Evolutionary conservation across 108 stramenopile species (phyloP), one percentile per base, ranked within the genome.

Genomic region (Nannochloropsis salina): DNA sequence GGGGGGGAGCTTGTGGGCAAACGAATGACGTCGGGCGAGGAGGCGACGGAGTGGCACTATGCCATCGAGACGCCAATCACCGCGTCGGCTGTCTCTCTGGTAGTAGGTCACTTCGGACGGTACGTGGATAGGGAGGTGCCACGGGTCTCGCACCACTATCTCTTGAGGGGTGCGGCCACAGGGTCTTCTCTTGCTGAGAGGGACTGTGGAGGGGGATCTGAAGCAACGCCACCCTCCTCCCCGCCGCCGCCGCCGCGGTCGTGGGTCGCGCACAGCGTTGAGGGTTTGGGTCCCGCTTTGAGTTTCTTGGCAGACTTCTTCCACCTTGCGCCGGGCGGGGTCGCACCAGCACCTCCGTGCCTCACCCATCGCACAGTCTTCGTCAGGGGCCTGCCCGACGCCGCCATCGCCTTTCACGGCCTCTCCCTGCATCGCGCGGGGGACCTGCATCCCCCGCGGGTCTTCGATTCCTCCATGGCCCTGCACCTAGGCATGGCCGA

Each of bases 401-500:
- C 61, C 61, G n/a, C 20, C n/a, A 6, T 74, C 3, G 61, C 61
- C n/a, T 74, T 74, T n/a, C 61, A 74, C 61, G 61, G 61, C 61
- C 61, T 74, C 5, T 74, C 61, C 61, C 3, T 74, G 61, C 61
- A 74, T 74, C 15, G 61, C 20, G 61, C 8, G n/a, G 61, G n/a
- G 61, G 61, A 74, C 61, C 2, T 74, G 61, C 61, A 74, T 2
- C 61, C 61, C 8, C 2, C 2, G 1, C 61, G 61, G 4, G 61
- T 74, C 20, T 74, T 74, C 61, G 61, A 74, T n/a, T n/a, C 15
- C 61, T 74, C 61, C 61, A 74, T 74, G 61, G n/a, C 61, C 61
- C n/a, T 74, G 0, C 61, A 74, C 61, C 61, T 74, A 15, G 61
- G 20, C 1, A 15, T 74, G 3, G 6, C 61, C 61, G 61, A 74